Conservation (phyloP, 345 rosid species). For the Eucalyptus curtisii region DNA sequence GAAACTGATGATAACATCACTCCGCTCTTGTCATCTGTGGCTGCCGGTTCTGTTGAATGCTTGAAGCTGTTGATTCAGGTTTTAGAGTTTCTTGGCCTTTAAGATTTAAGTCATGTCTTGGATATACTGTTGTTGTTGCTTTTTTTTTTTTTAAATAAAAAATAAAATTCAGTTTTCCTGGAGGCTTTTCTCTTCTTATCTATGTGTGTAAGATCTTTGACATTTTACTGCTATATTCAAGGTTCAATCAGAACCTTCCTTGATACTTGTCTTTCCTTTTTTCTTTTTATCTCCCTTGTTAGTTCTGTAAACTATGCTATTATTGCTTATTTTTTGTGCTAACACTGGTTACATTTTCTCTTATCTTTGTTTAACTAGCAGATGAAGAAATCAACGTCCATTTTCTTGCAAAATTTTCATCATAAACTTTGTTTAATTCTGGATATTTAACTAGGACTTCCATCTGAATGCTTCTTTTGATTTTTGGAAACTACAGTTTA, state of each 20-base stretch:
- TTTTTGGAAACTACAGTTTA: background rate
- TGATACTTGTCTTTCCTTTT: background rate
- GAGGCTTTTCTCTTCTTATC: background rate
- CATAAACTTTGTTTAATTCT: background rate
- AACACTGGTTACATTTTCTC: background rate
- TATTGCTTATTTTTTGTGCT: background rate
- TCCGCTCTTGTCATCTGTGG: conserved; percentile 79
- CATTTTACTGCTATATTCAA: background rate
- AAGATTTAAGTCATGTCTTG: background rate
- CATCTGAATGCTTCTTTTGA: background rate
- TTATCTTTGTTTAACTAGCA: background rate
- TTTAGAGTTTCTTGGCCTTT: background rate
- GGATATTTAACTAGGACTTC: background rate
- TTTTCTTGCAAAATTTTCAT: background rate
- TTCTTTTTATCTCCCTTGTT: background rate
- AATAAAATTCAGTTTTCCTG: background rate
- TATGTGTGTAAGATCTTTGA: background rate
- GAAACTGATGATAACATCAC: conserved; percentile 84
- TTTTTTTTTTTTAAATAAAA: background rate
- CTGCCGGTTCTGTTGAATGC: conserved; percentile 79
- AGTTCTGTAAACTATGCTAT: background rate
- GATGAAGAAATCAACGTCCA: background rate
- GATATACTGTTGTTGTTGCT: background rate
- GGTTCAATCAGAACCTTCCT: background rate
- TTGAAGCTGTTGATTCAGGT: conserved; percentile 76